Base-by-base conservation (phyloP, 768 basidiomycete species). In the Naematelia aurantialba region DNA sequence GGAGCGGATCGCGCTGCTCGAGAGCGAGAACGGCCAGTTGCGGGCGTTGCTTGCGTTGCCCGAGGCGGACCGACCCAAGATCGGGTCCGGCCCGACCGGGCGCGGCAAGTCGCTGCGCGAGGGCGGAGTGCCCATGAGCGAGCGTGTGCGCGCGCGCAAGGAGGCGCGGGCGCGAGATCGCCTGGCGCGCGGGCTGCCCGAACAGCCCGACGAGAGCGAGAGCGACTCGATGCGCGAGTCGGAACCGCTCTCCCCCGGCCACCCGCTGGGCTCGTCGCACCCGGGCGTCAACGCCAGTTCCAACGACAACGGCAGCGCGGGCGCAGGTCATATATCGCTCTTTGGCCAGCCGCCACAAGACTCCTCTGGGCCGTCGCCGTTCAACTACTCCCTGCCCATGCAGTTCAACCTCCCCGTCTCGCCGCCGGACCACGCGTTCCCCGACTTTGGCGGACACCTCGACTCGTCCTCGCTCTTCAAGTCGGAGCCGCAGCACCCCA, bases 11-110 rank as follows among this genome's bases (percentile, higher is more conserved):
- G 59, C 69, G 19, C 65, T 69, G 34, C 66, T 78, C 27, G 77
- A 78, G 59, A 64, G 59, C 10, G 77, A 78, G 59, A 78, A 78
- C 44, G 65, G 66, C 5, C 70, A 74, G 51, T 55, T 78, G 2
- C 64, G 77, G n/a, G 62, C 68, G 1, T 47, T 69, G 22, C 59
- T 76, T 21, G 61, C 55, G 27, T 56, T 76, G 11, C 72, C 70
- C 10, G 49, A 60, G 17, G 69, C 63, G 1, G 70, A 70, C 30
- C 61, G 69, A 34, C 61, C 56, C 5, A 56, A 59, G 22, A 75
- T 78, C 42, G 72, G 77, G 0, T 73, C 75, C 4, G 77, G 77
- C 17, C 77, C 77, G 0, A 78, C 77, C 0, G 77, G 77, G 26
- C 63, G 74, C 24, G 77, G 77, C 17, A 78, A 78, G 59, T 42